Evolutionary conservation across 1,139 yeast species (phyloP).

Genomic region (Sugiyamaella castrensis): DNA sequence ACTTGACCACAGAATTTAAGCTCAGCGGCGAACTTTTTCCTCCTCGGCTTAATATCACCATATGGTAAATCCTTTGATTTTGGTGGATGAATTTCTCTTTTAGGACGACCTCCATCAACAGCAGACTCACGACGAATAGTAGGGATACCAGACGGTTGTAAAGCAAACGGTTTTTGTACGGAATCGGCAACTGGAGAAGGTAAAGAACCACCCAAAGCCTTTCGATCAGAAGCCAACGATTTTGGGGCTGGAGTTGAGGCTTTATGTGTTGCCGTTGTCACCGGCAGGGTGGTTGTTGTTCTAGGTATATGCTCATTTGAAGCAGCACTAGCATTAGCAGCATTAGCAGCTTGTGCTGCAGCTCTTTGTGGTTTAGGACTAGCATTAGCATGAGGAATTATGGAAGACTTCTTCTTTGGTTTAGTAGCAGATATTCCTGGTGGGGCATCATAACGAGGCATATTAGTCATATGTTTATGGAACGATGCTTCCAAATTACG

Average conservation of each 20-base stretch:
- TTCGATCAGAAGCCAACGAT: slow-evolving; percentile 3
- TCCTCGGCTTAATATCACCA: slow-evolving; percentile 73
- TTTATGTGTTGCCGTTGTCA: slow-evolving; percentile 12
- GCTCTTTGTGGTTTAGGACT: slow-evolving; percentile 31
- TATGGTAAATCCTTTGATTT: slow-evolving; percentile 91
- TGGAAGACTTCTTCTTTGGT: slow-evolving; percentile 30
- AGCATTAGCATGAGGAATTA: slow-evolving; percentile 30
- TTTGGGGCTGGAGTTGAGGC: slow-evolving; percentile 21
- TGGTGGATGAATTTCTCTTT: slow-evolving; percentile 95
- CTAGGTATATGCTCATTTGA: slow-evolving; percentile 5
- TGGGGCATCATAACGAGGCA: slow-evolving; percentile 77
- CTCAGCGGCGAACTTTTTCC: slow-evolving; percentile 89
- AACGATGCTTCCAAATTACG: slow-evolving; percentile 85
- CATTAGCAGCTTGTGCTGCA: slow-evolving; percentile 28
- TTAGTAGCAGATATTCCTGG: slow-evolving; percentile 32
- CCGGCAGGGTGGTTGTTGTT: slow-evolving; percentile 11
- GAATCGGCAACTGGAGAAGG: slow-evolving; percentile 22
- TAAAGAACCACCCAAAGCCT: slow-evolving; percentile 20
- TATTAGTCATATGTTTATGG: slow-evolving; percentile 87
- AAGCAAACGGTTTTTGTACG: slow-evolving; percentile 34
- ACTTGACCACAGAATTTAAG: slow-evolving; percentile 81
- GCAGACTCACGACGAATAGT: slow-evolving; percentile 61
- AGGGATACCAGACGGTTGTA: slow-evolving; percentile 49
- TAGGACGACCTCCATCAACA: slow-evolving; percentile 74
- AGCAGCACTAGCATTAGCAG: slow-evolving; percentile 16